Evolutionary conservation across 2,329 filamentous ascomycete species (phyloP).

Genomic region (Cryphonectria parasitica): DNA sequence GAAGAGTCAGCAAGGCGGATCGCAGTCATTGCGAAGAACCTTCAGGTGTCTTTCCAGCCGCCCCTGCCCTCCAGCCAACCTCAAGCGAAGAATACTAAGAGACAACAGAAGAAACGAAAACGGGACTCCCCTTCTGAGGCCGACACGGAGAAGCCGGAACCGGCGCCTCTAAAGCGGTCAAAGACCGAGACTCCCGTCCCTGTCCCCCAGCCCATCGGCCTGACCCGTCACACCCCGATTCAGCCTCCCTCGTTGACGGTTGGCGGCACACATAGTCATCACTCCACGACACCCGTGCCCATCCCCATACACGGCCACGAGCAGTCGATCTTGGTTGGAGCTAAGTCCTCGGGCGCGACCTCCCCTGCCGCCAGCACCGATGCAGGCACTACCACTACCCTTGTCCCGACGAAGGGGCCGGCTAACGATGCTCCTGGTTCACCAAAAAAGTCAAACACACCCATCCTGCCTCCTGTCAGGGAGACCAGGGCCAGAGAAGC

Average conservation of each 20-base stretch:
- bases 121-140: conserved; percentile 38
- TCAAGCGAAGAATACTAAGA: conserved; percentile 30
- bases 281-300: conserved; percentile 42
- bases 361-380: conserved; percentile 35
- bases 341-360: conserved; percentile 31
- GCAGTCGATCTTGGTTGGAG: conserved; percentile 33
- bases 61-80: conserved; percentile 24
- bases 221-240: conserved; percentile 33
- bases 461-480: conserved; percentile 40
- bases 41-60: conserved; percentile 34
- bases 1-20: conserved; percentile 43
- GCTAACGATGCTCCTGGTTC: conserved; percentile 39
- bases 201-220: conserved; percentile 38
- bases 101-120: conserved; percentile 41
- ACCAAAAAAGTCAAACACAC: conserved; percentile 40
- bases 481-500: conserved; percentile 40
- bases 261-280: conserved; percentile 30
- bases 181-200: conserved; percentile 46
- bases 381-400: conserved; percentile 31
- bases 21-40: conserved; percentile 35
- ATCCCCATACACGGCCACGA: conserved; percentile 38
- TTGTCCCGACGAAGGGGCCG: conserved; percentile 36
- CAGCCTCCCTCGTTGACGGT: conserved; percentile 29
- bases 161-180: conserved; percentile 38
- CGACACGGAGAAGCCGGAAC: conserved; percentile 36